These are phyloP conservation scores for Tylopilus cervinicoccineus DNA, from an alignment of 768 basidiomycete genomes.

Conservation along the genomic window DNA sequence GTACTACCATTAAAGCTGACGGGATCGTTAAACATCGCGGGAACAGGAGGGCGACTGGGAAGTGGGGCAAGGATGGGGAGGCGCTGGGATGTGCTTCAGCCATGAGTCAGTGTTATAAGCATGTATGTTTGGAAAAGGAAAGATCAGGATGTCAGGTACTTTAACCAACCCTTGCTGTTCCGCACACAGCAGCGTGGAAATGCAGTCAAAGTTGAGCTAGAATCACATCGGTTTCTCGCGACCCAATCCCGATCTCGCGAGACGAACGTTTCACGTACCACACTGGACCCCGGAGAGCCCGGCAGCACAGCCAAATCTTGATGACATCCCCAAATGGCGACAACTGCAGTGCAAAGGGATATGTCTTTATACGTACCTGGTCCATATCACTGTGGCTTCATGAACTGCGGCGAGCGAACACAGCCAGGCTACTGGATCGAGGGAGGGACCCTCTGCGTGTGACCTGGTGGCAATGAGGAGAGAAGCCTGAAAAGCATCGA, in stretches of 20 bases:
- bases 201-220: slow-evolving; percentile 1
- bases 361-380: no score
- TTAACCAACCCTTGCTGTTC: not conserved
- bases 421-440: not conserved
- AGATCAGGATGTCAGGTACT: slow-evolving; percentile 18
- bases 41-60: not conserved
- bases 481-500: no score
- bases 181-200: slow-evolving; percentile 16
- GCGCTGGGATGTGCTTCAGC: slow-evolving; percentile 2
- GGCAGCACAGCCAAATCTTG: not conserved
- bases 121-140: slow-evolving; percentile 7
- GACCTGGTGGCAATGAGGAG: no score
- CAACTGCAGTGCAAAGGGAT: not conserved
- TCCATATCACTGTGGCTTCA: not conserved
- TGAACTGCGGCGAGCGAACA: not conserved
- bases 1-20: slow-evolving; percentile 28
- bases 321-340: not conserved
- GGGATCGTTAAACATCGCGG: slow-evolving; percentile 21
- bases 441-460: no score
- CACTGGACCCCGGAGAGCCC: slow-evolving; percentile 1
- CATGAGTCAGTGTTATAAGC: slow-evolving; percentile 11
- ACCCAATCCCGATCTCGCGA: slow-evolving; percentile 9
- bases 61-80: slow-evolving; percentile 1
- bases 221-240: not conserved
- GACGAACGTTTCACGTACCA: slow-evolving; percentile 10